Conservation (phyloP, 805 yeast species). For the Saturnispora sanitii region DNA sequence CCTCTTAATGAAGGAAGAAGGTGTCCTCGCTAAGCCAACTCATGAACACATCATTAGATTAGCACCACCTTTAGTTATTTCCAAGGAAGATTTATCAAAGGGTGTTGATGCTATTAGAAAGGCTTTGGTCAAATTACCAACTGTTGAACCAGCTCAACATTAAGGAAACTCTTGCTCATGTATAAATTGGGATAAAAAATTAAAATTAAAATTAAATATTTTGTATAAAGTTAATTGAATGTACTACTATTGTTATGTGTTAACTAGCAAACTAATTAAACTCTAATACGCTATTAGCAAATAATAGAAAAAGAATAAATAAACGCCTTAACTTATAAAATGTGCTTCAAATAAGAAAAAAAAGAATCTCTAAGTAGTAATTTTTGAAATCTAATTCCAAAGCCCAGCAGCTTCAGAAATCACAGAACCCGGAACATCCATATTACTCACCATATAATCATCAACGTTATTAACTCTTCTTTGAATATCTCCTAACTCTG, state of each 20-base stretch:
- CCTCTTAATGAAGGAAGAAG: slow-evolving; percentile 75
- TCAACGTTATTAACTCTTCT: slow-evolving; percentile 14
- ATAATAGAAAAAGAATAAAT: background rate
- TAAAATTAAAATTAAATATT: no score
- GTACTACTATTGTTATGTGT: background rate
- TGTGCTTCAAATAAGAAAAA: no score
- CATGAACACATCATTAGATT: slow-evolving; percentile 92
- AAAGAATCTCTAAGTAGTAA: background rate
- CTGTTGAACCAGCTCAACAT: slow-evolving; percentile 38
- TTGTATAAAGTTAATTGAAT: no score
- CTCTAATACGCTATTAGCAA: background rate
- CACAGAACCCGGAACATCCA: slow-evolving; percentile 12
- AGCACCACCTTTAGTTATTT: slow-evolving; percentile 91
- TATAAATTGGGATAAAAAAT: no score
- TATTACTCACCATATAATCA: slow-evolving; percentile 10
- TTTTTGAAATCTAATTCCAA: background rate
- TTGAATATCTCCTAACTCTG: slow-evolving; percentile 7
- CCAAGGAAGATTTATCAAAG: slow-evolving; percentile 72
- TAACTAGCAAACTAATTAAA: background rate
- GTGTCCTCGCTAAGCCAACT: slow-evolving; percentile 87
- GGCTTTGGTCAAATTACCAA: slow-evolving; percentile 49
- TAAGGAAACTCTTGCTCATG: no score
- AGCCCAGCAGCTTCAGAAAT: slow-evolving; percentile 6
- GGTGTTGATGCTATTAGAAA: slow-evolving; percentile 69
- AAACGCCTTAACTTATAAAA: no score